Base-by-base conservation (phyloP, 495 filamentous ascomycete genomes). In the Penicillium pancosmium region DNA sequence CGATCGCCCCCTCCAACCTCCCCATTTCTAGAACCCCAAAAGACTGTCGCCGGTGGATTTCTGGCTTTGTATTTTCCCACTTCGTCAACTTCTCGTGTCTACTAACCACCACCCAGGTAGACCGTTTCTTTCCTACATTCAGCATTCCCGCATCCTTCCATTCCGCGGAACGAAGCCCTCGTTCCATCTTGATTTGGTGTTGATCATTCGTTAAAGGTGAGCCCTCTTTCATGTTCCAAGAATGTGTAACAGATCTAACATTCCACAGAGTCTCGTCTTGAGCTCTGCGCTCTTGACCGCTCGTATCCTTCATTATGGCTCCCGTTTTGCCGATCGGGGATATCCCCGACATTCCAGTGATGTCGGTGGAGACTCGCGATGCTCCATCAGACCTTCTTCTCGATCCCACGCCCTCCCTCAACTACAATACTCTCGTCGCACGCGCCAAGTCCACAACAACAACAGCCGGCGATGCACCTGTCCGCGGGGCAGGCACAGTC, bases 401-500 rank as follows among this genome's bases (percentile, higher is more conserved):
- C 16, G 41, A 62, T n/a, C 13, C 38, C 0, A 35, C 57, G 12
- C 40, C 64, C 33, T 49, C 67, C 11, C 3, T 51, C 38, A 61
- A 36, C 15, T 23, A 57, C 25, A 57, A 66, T 15, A 54, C 60
- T 9, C 59, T 75, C 13, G 40, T 61, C 15, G 52, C 62, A 35
- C 73, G 72, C 38, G 44, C 59, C 19, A 63, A 66, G 16, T 68
- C 70, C 21, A 50, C 59, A 8, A 56, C 66, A 16, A 62, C 60
- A 18, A 44, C 60, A 43, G 59, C 61, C 18, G 27, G 27, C 27
- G 27, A 31, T 1, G 68, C 61, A n/a, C 58, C 66, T 40, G 36
- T 52, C n/a, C 73, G 69, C 48, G 74, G 79, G 23, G 68, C 73
- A 16, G 90, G 90, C 56, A 73, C 84, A 10, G 74, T 89, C 19